Evolutionary conservation across 768 basidiomycete species (phyloP).

Genomic region (Panaeolus cyanescens): DNA sequence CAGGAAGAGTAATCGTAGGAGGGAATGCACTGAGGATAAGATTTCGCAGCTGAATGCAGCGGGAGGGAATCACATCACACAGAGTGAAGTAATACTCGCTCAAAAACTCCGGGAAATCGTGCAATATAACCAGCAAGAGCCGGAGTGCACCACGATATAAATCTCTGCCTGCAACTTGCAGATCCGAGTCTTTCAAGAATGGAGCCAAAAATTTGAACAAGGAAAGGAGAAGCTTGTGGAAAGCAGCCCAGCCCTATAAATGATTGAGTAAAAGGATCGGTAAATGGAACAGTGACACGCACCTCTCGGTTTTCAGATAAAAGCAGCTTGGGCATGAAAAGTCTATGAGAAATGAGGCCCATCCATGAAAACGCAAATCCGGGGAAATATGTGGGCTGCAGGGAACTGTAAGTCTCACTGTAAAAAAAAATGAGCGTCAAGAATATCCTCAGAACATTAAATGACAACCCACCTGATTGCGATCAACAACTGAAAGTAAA

Average conservation of each 20-base stretch:
- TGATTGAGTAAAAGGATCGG: constrained; percentile 3
- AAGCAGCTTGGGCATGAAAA: constrained; percentile 97
- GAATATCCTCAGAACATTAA: neutral
- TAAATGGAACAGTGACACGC: constrained; percentile 14
- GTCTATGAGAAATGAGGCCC: constrained; percentile 90
- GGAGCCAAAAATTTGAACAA: constrained; percentile 94
- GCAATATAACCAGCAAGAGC: constrained; percentile 90
- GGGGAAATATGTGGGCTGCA: constrained; percentile 96
- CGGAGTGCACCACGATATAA: constrained; percentile 91
- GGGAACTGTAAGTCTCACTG: constrained; percentile 93
- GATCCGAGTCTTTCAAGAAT: constrained; percentile 82
- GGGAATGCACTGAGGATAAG: constrained; percentile 97
- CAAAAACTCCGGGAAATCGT: constrained; percentile 98
- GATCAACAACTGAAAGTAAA: constrained; percentile 87
- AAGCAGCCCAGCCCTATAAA: constrained; percentile 86
- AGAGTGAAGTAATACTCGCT: constrained; percentile 96
- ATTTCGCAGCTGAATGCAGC: constrained; percentile 95
- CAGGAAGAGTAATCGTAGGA: constrained; percentile 74
- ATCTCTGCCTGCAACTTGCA: constrained; percentile 79
- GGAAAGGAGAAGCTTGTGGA: constrained; percentile 91
- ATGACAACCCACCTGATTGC: constrained; percentile 70
- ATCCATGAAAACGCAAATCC: constrained; percentile 99
- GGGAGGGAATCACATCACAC: constrained; percentile 88
- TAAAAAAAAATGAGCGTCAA: constrained; percentile 12
- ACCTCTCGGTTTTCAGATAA: constrained; percentile 88